Conservation (phyloP, 1,139 yeast genomes). For the Candida buenavistaensis region DNA sequence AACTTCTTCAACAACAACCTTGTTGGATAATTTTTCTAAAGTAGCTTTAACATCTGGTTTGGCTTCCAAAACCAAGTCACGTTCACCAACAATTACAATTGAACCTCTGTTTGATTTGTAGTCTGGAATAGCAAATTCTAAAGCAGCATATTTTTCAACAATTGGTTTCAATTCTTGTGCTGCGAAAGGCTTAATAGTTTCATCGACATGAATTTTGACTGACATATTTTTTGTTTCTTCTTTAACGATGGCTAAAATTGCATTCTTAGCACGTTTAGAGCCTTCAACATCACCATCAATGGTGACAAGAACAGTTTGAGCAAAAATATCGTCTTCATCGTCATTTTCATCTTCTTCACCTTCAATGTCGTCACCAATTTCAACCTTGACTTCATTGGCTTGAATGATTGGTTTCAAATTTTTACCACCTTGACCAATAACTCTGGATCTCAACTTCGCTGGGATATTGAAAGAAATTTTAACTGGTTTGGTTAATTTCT, state of each 20-base stretch:
- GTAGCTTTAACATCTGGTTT: constrained; percentile 47
- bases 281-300: constrained; percentile 89
- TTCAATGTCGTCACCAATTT: constrained; percentile 51
- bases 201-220: constrained; percentile 48
- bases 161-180: constrained; percentile 24
- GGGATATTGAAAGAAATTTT: constrained; percentile 67
- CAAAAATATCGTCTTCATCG: constrained; percentile 47
- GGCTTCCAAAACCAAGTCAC: constrained; percentile 55
- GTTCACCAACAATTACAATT: constrained; percentile 59
- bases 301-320: constrained; percentile 58
- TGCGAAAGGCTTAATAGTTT: constrained; percentile 54
- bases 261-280: constrained; percentile 68
- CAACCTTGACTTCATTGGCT: constrained; percentile 70
- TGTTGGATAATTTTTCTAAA: constrained; percentile 46
- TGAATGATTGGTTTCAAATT: constrained; percentile 78
- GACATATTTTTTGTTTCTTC: constrained; percentile 67
- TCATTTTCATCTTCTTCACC: constrained; percentile 22
- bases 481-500: constrained; percentile 77
- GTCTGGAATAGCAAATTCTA: constrained; percentile 38
- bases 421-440: constrained; percentile 90
- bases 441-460: constrained; percentile 70
- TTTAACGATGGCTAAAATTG: constrained; percentile 70
- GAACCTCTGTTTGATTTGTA: constrained; percentile 24
- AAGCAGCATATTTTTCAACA: constrained; percentile 21
- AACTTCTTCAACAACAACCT: constrained; percentile 36